These are phyloP conservation scores for Rheum nobile DNA, from an alignment of 148 eudicot species.

Conservation along the genomic window DNA sequence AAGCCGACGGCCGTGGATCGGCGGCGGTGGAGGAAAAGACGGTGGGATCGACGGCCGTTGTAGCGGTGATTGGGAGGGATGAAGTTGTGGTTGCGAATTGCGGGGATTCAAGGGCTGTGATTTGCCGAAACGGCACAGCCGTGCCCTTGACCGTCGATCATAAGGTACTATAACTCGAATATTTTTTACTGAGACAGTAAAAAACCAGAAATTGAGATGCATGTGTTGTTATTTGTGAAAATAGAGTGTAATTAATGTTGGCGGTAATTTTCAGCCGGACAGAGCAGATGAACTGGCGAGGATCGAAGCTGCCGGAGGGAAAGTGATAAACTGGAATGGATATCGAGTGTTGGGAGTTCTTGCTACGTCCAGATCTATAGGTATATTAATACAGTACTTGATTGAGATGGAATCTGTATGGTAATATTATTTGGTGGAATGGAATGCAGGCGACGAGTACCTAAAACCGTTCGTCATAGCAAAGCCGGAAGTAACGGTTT, in stretches of 20 bases:
- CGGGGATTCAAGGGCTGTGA: slow-evolving; percentile 72
- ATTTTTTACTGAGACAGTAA: too few relatives aligned
- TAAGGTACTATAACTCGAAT: slow-evolving; percentile 31
- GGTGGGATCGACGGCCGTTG: slow-evolving; percentile 62
- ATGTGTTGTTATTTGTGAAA: too few relatives aligned
- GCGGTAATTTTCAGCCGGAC: slow-evolving; percentile 34
- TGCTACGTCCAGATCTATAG: slow-evolving; percentile 71
- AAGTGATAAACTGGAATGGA: slow-evolving; percentile 64
- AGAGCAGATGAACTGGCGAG: slow-evolving; percentile 64
- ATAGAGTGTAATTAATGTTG: background rate
- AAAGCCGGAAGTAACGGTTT: slow-evolving; percentile 39
- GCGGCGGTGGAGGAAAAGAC: slow-evolving; percentile 26
- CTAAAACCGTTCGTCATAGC: slow-evolving; percentile 48
- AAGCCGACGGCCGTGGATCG: slow-evolving; percentile 8
- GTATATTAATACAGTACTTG: slow-evolving; percentile 18
- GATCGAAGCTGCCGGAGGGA: slow-evolving; percentile 63
- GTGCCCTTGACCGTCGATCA: slow-evolving; percentile 56
- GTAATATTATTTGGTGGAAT: too few relatives aligned
- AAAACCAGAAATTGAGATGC: too few relatives aligned
- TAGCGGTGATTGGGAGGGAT: slow-evolving; percentile 47
- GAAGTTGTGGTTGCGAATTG: slow-evolving; percentile 68
- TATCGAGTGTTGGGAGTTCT: slow-evolving; percentile 57
- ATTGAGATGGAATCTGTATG: too few relatives aligned
- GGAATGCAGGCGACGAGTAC: slow-evolving; percentile 35
- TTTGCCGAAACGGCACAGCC: slow-evolving; percentile 39